A percentile compares a stretch with the other conserved stretches of the same genome.
phyloP scores from a whole-genome alignment of 2,329 filamentous ascomycete genomes.

The Phyllosticta capitalensis region DNA sequence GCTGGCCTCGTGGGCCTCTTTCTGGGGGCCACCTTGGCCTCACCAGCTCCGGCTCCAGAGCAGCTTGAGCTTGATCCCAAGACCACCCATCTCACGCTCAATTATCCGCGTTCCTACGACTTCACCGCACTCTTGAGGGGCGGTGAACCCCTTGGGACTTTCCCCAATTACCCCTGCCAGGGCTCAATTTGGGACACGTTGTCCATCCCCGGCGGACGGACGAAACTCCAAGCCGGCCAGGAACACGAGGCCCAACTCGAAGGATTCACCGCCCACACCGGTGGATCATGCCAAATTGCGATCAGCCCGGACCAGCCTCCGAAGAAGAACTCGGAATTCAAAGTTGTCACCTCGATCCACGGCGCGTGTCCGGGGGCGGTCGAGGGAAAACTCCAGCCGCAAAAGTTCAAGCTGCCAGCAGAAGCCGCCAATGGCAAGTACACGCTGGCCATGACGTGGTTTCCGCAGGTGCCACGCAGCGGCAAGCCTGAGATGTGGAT shows the following conservation, averaged over 20 bases:
- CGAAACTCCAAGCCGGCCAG: slow-evolving; percentile 44
- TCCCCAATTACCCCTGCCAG: not conserved
- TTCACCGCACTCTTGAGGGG: not conserved
- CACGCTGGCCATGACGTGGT: slow-evolving; percentile 86
- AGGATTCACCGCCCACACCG: slow-evolving; percentile 73
- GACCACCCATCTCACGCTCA: not conserved
- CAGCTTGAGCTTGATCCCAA: not conserved
- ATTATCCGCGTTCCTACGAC: not conserved
- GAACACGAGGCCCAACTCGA: slow-evolving; percentile 53
- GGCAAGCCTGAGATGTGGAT: slow-evolving; percentile 93
- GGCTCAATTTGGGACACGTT: not conserved
- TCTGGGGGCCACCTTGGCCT: not conserved
- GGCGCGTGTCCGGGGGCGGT: slow-evolving; percentile 69
- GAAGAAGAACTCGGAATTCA: slow-evolving; percentile 54
- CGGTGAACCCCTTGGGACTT: not conserved
- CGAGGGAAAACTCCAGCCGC: slow-evolving; percentile 52
- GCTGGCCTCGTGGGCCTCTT: not conserved
- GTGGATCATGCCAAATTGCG: slow-evolving; percentile 81
- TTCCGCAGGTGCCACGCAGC: slow-evolving; percentile 54
- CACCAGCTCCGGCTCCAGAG: not conserved
- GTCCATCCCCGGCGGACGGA: too few species aligned
- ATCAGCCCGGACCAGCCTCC: slow-evolving; percentile 56
- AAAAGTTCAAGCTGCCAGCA: slow-evolving; percentile 58
- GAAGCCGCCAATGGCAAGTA: slow-evolving; percentile 67
- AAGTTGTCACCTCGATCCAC: slow-evolving; percentile 80